Evolutionary conservation across 2,329 filamentous ascomycete species (phyloP), one percentile per base, ranked within the genome.

Genomic region (Pleoardoris graminearum): DNA sequence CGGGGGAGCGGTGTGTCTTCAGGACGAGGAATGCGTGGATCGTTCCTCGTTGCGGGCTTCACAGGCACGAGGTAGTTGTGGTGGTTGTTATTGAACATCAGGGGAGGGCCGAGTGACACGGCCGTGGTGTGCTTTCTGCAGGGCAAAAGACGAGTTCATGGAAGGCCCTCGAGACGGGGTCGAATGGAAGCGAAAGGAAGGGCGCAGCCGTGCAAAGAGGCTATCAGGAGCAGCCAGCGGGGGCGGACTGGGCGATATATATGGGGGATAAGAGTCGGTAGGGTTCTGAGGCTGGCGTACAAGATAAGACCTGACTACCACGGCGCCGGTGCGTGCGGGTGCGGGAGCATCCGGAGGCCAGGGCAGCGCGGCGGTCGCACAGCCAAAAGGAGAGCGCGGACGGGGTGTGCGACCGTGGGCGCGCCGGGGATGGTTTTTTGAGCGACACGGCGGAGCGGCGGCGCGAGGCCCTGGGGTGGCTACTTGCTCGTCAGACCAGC

Each of bases 41-140:
- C 66, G 49, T 66, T 54, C 51, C 53, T 53, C 23, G 64, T 49
- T 23, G 63, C 57, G 43, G 59, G 60, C 50, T 64, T 70, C 53
- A 62, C 67, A 57, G 68, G 59, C 55, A 64, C 63, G 57, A 65
- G 61, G 27, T 63, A 61, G 43, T 59, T 51, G 45, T 69, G 65
- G 29, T 58, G 59, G 50, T 61, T 70, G 61, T 60, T 72, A 68
- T 65, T 66, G 68, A 71, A 73, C 70, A 73, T 73, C 56, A 65
- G 65, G 60, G 63, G 61, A 61, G 60, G 65, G 67, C 69, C 67
- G 56, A 45, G 42, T 42, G 51, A 49, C 50, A 46, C 61, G 64
- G 63, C 67, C 62, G 60, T 65, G 41, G 58, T 56, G 56, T 56
- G 57, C 57, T 54, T 63, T 59, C 56, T 62, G 62, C 42, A 37